These are phyloP conservation scores for Claviceps sp. DNA, from an alignment of 2,329 filamentous ascomycete genomes.

Conservation along the genomic window DNA sequence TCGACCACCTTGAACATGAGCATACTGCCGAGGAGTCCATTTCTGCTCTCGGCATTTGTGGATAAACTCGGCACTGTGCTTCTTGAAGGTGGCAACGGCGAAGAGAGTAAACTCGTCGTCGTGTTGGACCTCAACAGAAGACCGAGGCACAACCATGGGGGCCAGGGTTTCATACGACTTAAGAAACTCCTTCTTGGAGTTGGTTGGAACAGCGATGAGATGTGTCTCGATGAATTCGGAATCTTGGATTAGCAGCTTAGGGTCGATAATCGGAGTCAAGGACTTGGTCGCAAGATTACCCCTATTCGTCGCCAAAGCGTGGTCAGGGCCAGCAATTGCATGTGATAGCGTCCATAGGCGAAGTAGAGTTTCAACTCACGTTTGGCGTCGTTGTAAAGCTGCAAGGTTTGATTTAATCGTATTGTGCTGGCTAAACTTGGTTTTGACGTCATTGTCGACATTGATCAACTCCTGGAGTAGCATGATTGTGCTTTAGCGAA, in stretches of 20 bases:
- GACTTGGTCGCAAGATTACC: constrained; percentile 93
- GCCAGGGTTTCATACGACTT: constrained; percentile 77
- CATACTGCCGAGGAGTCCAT: constrained; percentile 91
- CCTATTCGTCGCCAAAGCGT: constrained; percentile 25
- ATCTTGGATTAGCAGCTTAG: constrained; percentile 65
- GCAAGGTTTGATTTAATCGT: constrained; percentile 74
- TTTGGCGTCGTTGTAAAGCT: constrained; percentile 73
- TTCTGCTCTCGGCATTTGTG: constrained; percentile 86
- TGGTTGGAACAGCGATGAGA: constrained; percentile 74
- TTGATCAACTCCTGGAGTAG: constrained; percentile 61
- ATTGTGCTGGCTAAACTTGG: constrained; percentile 91
- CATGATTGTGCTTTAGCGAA: background rate
- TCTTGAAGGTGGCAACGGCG: constrained; percentile 87
- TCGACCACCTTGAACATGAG: constrained; percentile 76
- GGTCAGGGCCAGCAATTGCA: background rate
- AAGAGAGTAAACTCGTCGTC: constrained; percentile 87
- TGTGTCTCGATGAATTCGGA: constrained; percentile 97
- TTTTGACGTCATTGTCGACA: constrained; percentile 91
- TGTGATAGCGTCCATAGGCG: background rate
- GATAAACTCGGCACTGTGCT: constrained; percentile 72
- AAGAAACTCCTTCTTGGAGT: constrained; percentile 74
- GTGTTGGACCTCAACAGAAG: constrained; percentile 62
- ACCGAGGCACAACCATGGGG: constrained; percentile 88
- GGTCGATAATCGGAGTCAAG: constrained; percentile 76
- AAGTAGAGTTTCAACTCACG: constrained; percentile 36